Percentiles rank a stretch among this genome's conserved stretches.
Evolutionary conservation across 345 rosid genomes (phyloP).

Genomic region (Lumnitzera racemosa): DNA sequence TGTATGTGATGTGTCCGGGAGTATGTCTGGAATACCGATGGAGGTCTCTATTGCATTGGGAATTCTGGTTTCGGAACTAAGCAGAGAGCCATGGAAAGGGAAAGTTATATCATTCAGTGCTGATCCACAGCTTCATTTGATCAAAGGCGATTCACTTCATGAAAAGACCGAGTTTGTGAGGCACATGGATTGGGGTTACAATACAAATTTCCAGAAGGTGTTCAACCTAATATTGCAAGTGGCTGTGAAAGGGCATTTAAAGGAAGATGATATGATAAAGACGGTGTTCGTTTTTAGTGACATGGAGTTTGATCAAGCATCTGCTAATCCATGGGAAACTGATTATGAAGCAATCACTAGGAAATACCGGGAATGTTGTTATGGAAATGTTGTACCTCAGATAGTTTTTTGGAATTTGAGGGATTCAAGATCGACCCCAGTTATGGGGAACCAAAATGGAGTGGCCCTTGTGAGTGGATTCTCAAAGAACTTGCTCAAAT

Average conservation of each 20-base stretch:
- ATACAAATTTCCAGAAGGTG: slow-evolving; percentile 43
- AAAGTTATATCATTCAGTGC: slow-evolving; percentile 46
- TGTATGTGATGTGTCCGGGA: slow-evolving; percentile 48
- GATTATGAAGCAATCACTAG: slow-evolving; percentile 32
- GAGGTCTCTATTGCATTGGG: slow-evolving; percentile 56
- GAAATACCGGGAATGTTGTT: slow-evolving; percentile 39
- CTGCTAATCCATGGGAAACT: slow-evolving; percentile 33
- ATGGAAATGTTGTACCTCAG: slow-evolving; percentile 39
- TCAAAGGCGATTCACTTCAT: slow-evolving; percentile 23
- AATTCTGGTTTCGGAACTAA: slow-evolving; percentile 37
- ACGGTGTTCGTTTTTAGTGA: slow-evolving; percentile 57
- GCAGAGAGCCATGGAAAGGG: slow-evolving; percentile 60
- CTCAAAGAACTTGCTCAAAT: slow-evolving; percentile 54
- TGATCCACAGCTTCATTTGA: slow-evolving; percentile 27
- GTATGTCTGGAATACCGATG: slow-evolving; percentile 41
- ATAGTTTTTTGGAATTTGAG: slow-evolving; percentile 67
- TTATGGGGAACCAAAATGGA: slow-evolving; percentile 25
- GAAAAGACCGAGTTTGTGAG: slow-evolving; percentile 33
- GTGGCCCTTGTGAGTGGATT: slow-evolving; percentile 59
- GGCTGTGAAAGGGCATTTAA: slow-evolving; percentile 31
- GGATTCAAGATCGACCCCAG: slow-evolving; percentile 40
- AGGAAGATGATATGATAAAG: slow-evolving; percentile 47
- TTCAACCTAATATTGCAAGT: slow-evolving; percentile 42
- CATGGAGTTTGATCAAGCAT: slow-evolving; percentile 56
- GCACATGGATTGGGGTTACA: slow-evolving; percentile 16